Percentiles rank a stretch among this genome's conserved stretches.
Evolutionary conservation across 306 rosid species (phyloP).

Genomic region (Gillenia trifoliata): DNA sequence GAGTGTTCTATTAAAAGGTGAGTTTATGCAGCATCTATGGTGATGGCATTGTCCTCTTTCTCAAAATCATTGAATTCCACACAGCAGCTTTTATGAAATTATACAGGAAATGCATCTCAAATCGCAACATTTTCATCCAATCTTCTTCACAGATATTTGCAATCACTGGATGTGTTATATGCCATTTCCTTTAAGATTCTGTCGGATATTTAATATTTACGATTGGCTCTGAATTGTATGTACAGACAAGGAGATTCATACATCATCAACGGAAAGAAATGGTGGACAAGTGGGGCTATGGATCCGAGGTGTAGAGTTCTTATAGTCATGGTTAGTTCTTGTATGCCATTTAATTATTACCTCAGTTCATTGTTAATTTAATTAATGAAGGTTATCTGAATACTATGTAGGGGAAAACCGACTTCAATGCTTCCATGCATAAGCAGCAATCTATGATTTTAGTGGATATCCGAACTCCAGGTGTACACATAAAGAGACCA

Average conservation of each 20-base stretch:
- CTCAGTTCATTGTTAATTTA: constrained; percentile 6
- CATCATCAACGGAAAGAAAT: constrained; percentile 79
- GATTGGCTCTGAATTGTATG: constrained; percentile 2
- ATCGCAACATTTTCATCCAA: neutral
- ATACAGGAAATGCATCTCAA: neutral
- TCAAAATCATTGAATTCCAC: neutral
- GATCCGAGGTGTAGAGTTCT: constrained; percentile 95
- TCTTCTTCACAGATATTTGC: neutral
- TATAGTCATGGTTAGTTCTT: constrained; percentile 78
- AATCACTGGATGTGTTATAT: neutral
- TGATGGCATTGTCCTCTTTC: neutral
- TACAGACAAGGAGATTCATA: constrained; percentile 76
- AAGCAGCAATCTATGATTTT: constrained; percentile 95
- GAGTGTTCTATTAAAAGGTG: constrained; percentile 86
- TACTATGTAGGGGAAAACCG: constrained; percentile 80
- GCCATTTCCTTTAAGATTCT: neutral
- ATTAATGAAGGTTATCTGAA: constrained; percentile 22
- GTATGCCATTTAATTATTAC: constrained; percentile 5
- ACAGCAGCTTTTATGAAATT: neutral
- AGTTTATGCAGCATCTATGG: constrained; percentile 14
- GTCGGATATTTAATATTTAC: neutral
- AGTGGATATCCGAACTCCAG: constrained; percentile 81
- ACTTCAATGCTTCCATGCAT: constrained; percentile 73
- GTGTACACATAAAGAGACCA: constrained; percentile 77
- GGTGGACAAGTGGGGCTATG: constrained; percentile 99